Evolutionary conservation across 78 protist genomes (phyloP).

Genomic region (Dictyostelium firmibasis): DNA sequence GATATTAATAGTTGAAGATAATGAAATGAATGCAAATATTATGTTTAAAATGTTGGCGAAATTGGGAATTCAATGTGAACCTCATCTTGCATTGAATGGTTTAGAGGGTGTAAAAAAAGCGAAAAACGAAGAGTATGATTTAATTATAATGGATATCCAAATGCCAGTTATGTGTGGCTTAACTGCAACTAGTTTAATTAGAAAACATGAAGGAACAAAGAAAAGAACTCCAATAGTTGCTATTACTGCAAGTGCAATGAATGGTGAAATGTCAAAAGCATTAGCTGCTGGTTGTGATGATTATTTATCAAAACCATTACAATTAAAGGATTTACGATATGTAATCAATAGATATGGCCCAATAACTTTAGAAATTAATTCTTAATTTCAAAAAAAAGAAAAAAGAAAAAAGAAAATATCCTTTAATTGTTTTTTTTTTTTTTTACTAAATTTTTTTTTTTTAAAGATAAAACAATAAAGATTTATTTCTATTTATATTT

Average conservation of each 20-base stretch:
- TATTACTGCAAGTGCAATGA: constrained; percentile 51
- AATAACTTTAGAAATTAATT: not conserved
- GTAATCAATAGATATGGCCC: not conserved
- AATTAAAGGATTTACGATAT: constrained; percentile 1
- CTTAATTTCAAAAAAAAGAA: not conserved
- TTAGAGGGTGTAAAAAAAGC: constrained; percentile 55
- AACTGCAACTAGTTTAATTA: constrained; percentile 43
- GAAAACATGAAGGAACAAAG: constrained; percentile 16
- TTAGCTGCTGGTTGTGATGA: constrained; percentile 48
- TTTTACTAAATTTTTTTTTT: not conserved
- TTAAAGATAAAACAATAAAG: not conserved
- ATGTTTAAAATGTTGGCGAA: constrained; percentile 45
- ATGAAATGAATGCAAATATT: constrained; percentile 49
- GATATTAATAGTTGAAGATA: constrained; percentile 44
- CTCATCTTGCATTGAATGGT: constrained; percentile 55
- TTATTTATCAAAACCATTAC: constrained; percentile 27
- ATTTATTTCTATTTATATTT: not conserved
- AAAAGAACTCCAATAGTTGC: constrained; percentile 48
- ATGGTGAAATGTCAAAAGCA: constrained; percentile 18
- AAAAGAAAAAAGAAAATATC: not conserved
- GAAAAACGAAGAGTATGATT: constrained; percentile 1
- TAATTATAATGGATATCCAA: constrained; percentile 64
- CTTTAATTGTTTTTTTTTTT: too few relatives aligned
- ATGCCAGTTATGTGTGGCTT: constrained; percentile 84
- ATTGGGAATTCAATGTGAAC: constrained; percentile 3